A percentile compares a stretch with the other conserved stretches of the same genome.
Conservation (phyloP, 176 grass and related monocot species). For the Cenchrus fungigraminus region DNA sequence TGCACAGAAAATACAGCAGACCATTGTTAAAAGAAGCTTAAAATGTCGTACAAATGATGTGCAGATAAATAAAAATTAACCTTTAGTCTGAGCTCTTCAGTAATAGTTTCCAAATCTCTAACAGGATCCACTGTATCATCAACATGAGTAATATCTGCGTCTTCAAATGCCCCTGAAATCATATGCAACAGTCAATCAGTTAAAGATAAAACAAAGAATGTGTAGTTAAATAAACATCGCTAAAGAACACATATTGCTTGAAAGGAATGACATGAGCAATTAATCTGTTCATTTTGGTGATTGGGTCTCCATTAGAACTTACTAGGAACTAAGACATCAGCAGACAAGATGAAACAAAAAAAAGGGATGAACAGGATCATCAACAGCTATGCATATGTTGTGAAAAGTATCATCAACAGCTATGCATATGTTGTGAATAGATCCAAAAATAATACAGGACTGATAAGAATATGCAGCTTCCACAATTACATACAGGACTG, state of each 20-base stretch:
- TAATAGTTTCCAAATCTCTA: conserved; percentile 95
- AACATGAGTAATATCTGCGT: conserved; percentile 88
- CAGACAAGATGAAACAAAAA: neutral
- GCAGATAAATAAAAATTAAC: conserved; percentile 49
- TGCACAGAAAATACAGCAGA: conserved; percentile 47
- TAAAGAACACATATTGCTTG: neutral
- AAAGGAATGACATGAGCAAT: neutral
- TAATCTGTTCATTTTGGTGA: neutral
- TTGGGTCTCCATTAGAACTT: no score
- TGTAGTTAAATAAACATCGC: neutral
- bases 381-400: neutral
- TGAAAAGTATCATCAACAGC: neutral
- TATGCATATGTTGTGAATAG: conserved; percentile 3
- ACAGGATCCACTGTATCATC: conserved; percentile 96
- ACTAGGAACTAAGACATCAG: neutral
- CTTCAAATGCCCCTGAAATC: conserved; percentile 94
- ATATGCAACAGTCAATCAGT: neutral
- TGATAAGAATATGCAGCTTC: neutral
- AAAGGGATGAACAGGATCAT: neutral
- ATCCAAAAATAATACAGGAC: neutral
- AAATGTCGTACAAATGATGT: neutral
- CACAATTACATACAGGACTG: neutral
- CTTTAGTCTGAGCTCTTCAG: conserved; percentile 93
- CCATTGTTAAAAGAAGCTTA: neutral
- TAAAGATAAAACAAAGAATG: conserved; percentile 18